Evolutionary conservation across 306 rosid genomes (phyloP).

Genomic region (Lathyrus tuberosus): DNA sequence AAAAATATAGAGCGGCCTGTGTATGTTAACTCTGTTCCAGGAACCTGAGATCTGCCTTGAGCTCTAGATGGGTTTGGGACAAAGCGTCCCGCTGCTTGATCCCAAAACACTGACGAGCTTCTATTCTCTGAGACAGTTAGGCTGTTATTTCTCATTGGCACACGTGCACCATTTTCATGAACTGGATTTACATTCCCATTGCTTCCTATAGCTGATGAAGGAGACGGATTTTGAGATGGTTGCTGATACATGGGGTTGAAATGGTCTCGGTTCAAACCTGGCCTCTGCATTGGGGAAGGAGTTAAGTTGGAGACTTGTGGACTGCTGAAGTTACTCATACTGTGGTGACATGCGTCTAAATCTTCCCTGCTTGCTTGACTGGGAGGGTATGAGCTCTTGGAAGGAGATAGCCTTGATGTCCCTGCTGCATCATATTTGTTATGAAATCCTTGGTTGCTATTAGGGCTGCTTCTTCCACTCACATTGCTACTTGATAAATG

Average conservation of each 20-base stretch:
- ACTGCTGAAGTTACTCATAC: slow-evolving; percentile 72
- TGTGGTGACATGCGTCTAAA: slow-evolving; percentile 54
- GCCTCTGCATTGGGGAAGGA: slow-evolving; percentile 56
- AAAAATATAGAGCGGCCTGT: slow-evolving; percentile 76
- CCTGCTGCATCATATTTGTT: slow-evolving; percentile 57
- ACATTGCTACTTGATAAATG: slow-evolving; percentile 66
- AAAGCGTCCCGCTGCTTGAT: slow-evolving; percentile 81
- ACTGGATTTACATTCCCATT: slow-evolving; percentile 46
- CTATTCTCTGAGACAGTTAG: slow-evolving; percentile 44
- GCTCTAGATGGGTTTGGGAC: slow-evolving; percentile 62
- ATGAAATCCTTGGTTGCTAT: slow-evolving; percentile 60
- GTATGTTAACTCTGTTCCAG: slow-evolving; percentile 68
- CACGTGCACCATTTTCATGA: slow-evolving; percentile 40
- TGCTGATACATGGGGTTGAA: slow-evolving; percentile 73
- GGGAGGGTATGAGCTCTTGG: slow-evolving; percentile 70
- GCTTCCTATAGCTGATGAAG: slow-evolving; percentile 50
- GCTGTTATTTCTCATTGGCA: slow-evolving; percentile 49
- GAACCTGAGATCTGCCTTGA: slow-evolving; percentile 48
- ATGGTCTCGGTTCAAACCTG: slow-evolving; percentile 53
- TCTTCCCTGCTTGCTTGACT: slow-evolving; percentile 80
- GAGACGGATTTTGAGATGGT: slow-evolving; percentile 57
- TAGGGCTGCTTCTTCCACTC: slow-evolving; percentile 83
- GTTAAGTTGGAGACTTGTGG: slow-evolving; percentile 63
- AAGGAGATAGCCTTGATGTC: slow-evolving; percentile 64
- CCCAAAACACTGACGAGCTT: slow-evolving; percentile 72